Conservation (phyloP, 176 grass and related monocot genomes). For the Carex myosuroides region DNA sequence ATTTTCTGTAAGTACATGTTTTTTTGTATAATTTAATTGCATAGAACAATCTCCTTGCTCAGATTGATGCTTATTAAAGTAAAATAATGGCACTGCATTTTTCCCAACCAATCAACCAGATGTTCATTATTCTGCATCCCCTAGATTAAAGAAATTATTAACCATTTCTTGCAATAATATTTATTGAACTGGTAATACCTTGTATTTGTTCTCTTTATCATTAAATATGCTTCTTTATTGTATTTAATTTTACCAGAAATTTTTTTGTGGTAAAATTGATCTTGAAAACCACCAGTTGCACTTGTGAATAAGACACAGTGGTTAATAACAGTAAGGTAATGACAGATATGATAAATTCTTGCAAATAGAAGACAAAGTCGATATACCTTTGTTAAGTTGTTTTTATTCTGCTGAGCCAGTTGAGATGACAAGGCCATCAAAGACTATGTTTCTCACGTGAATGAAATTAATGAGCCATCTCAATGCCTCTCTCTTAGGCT, state of each 20-base stretch:
- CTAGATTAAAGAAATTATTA: neutral
- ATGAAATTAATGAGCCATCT: constrained; percentile 29
- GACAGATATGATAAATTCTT: neutral
- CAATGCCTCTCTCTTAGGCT: constrained; percentile 36
- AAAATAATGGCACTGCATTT: constrained; percentile 29
- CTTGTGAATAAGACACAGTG: neutral
- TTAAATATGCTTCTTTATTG: neutral
- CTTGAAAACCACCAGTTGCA: neutral
- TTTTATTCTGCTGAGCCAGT: neutral
- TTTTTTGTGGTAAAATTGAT: neutral
- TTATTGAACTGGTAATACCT: neutral
- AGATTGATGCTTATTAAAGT: constrained; percentile 33
- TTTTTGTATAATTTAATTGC: neutral
- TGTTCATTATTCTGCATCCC: neutral
- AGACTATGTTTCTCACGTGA: neutral
- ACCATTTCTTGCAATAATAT: neutral
- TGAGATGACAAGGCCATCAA: neutral
- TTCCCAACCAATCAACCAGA: constrained; percentile 14
- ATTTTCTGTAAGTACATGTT: neutral
- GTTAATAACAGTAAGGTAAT: neutral
- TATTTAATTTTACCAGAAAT: neutral
- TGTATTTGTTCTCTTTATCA: neutral
- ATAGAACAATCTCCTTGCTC: neutral
- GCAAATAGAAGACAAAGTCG: neutral
- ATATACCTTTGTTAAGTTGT: no score